Base-by-base conservation (phyloP, 305 asterid genomes). In the Withania somnifera region DNA sequence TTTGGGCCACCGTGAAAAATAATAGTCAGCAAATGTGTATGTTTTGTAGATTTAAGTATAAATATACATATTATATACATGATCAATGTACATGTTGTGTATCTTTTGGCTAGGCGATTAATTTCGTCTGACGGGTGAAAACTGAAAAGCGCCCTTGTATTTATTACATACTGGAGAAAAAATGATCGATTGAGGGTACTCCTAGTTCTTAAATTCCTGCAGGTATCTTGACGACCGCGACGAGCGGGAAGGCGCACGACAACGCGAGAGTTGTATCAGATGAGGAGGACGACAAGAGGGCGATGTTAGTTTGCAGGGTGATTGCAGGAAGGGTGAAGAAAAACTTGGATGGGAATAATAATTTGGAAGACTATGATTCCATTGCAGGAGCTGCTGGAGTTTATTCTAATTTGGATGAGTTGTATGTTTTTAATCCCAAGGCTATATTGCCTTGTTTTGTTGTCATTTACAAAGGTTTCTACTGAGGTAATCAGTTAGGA, bases 401-500 rank as follows among this genome's bases (percentile, higher is more conserved):
- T 83, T 94, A 91, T 69, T 92, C 97, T 2, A 93, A 91, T 86
- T 87, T 93, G 86, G 98, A 94, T 86, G 98, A 94, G 84, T 79
- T 93, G 88, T 89, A 87, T 86, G 98, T 94, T 56, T 90, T 90
- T 80, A 94, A 93, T 85, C 93, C 95, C 1, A 93, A 76, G 93
- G 97, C 98, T 77, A 93, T 94, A 81, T 89, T 94, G 93, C 98
- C 98, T 81, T 94, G 98, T 53, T 94, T 94, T 86, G 98, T 94
- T 84, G 97, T 94, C 6, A 89, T 94, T 82, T 94, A 94, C 56
- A 82, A 89, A 64, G 95, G 93, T 24, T 90, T 91, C 84, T 94
- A 87, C 87, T 20, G 22, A 67, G 38, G 13, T 30, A n/a, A 69
- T 7, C 15, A 17, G 13, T 17, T 50, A 26, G 3, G 9, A 24